A percentile compares a stretch with the other conserved stretches of the same genome.
phyloP scores from a whole-genome alignment of 2,329 filamentous ascomycete genomes.

The Macrophomina pseudophaseolina region DNA sequence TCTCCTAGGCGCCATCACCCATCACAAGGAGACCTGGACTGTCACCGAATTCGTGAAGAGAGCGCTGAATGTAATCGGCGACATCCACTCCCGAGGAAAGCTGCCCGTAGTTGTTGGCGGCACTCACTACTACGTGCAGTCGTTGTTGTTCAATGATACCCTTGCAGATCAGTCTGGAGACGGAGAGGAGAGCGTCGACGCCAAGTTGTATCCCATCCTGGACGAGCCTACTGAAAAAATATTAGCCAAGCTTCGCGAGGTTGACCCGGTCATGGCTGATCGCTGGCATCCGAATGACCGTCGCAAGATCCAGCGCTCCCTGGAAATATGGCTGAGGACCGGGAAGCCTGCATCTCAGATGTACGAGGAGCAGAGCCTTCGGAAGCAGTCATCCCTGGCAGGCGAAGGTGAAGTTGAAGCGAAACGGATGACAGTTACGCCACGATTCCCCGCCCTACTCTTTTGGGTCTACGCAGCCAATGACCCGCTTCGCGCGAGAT shows the following conservation, averaged over 20 bases:
- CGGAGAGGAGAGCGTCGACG: background rate
- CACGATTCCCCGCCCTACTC: constrained; percentile 66
- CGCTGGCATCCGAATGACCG: constrained; percentile 94
- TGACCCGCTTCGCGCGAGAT: constrained; percentile 68
- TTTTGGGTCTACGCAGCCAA: constrained; percentile 87
- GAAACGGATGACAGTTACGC: background rate
- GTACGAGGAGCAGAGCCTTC: constrained; percentile 74
- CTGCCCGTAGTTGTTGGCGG: constrained; percentile 91
- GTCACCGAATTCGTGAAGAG: constrained; percentile 77
- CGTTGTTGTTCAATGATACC: constrained; percentile 79
- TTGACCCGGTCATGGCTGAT: constrained; percentile 88
- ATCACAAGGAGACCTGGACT: constrained; percentile 81
- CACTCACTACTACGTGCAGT: constrained; percentile 93
- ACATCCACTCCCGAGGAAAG: constrained; percentile 78
- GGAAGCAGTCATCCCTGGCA: constrained; percentile 34
- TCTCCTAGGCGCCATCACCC: constrained; percentile 76
- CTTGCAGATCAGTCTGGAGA: constrained; percentile 48
- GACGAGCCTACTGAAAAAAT: constrained; percentile 73
- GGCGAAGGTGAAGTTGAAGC: background rate
- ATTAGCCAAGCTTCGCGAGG: constrained; percentile 71
- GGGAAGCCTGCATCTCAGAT: constrained; percentile 83
- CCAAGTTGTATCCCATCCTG: constrained; percentile 67
- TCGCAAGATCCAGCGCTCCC: constrained; percentile 85
- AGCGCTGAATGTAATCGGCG: constrained; percentile 71
- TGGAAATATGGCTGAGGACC: constrained; percentile 87